Base-by-base conservation (phyloP, 305 asterid genomes). In the Solanum hybrid region DNA sequence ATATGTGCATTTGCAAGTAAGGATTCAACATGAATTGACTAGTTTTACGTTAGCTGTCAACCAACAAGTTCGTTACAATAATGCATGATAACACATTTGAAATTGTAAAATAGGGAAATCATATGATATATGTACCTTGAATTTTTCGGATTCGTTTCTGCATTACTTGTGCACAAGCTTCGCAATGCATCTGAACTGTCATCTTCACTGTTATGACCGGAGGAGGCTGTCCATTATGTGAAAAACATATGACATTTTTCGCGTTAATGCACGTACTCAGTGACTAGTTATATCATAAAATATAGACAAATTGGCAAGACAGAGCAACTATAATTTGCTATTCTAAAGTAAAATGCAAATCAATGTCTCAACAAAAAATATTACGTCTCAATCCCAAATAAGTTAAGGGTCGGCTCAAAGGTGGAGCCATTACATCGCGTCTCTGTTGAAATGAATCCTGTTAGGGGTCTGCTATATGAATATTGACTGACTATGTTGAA, bases 81-180 rank as follows among this genome's bases (percentile, higher is more conserved):
- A 75, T 7, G 80, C 24, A 31, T 9, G 10, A 31, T 31, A 31
- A 4, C 1, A 75, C 22, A 75, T 75, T 6, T 15, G 24, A 60
- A 19, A 60, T 60, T 19, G 12, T 7, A 19, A 60, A 60, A 60
- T 19, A 60, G 19, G 71, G 26, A 60, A 60, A 60, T 60, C 26
- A 60, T 60, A 19, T 60, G 4, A 60, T 60, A 60, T 19, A 3
- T 40, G 51, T 60, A 64, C 99, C 99, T 93, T 91, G 76, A 77
- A 96, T 45, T 90, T 95, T 97, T 12, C 93, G 73, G 42, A 97
- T 95, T 82, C 92, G 94, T 93, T 94, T 97, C 95, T 95, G 95
- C 93, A 96, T 89, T 60, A 64, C 97, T 64, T 94, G 96, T 81
- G 98, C 98, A 91, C 99, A 96, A 64, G 98, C 99, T n/a, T 96